Base-by-base conservation (phyloP, 148 eudicot genomes). In the Rhododendron mucronatum region DNA sequence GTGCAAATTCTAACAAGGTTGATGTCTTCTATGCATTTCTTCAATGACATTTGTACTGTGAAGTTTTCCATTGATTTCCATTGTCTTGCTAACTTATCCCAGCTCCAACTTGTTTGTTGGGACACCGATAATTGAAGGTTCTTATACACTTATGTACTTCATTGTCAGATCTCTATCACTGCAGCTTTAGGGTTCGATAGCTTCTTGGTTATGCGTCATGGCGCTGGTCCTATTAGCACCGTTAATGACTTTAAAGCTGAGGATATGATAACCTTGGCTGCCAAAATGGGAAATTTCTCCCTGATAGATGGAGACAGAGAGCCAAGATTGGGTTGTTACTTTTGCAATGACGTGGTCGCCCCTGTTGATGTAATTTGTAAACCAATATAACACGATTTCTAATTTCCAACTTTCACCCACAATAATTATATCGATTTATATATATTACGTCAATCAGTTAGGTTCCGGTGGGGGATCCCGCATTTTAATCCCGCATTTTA, bases 281-380 rank as follows among this genome's bases (percentile, higher is more conserved):
- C 93, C 75, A 88, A 84, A 39, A 84, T 96, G 85, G 92, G 69
- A 61, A 90, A 86, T 50, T 39, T 92, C 71, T 95, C 96, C 23
- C 71, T 89, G 30, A 47, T 63, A 12, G 91, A 89, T 55, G 85
- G 88, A 81, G 84, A 80, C n/a, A 81, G 85, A 82, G 86, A 80
- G 73, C 92, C 84, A 20, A 92, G 99, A 91, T 86, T 96, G 57
- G 99, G 99, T 78, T 94, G 99, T 91, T 96, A 96, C 88, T 96
- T 96, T 87, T 96, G 99, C 94, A 96, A 92, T 85, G 99, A 96
- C 30, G 99, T 96, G 57, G 99, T 95, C 86, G 99, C 99, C 35
- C 99, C 99, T 16, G 73, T 94, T 85, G 99, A 96, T 90, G 99
- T 94, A 94, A 89, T 77, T 65, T 78, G 80, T 35, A 35, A 65